Conservation (phyloP, 2,329 filamentous ascomycete species). For the Aspergillus spinulosporus region DNA sequence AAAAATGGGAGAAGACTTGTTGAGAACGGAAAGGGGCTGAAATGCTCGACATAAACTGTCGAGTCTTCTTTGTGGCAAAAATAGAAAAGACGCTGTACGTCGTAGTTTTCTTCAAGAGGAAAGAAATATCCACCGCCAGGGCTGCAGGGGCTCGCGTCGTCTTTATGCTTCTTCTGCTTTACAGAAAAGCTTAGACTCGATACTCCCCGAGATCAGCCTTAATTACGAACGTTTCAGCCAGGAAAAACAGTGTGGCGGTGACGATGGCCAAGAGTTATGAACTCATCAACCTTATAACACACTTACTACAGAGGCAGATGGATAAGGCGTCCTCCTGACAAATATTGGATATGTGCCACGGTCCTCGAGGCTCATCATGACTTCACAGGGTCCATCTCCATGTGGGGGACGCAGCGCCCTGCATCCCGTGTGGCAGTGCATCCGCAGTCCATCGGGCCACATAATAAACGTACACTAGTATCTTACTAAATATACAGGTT, state of each 20-base stretch:
- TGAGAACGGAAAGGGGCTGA: background rate
- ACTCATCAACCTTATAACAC: background rate
- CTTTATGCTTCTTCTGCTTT: background rate
- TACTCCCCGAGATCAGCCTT: background rate
- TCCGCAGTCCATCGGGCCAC: too few species aligned
- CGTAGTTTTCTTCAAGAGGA: too few species aligned
- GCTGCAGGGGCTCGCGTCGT: background rate
- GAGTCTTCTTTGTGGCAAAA: background rate
- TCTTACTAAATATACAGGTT: too few species aligned
- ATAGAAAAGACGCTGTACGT: too few species aligned
- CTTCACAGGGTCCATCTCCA: slow-evolving; percentile 1
- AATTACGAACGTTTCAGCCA: background rate
- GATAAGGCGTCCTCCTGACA: background rate
- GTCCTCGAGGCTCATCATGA: background rate
- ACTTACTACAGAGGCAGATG: too few species aligned
- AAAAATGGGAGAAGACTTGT: background rate
- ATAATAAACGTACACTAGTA: too few species aligned
- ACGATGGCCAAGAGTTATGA: slow-evolving; percentile 1
- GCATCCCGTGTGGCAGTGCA: background rate
- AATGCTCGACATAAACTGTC: background rate
- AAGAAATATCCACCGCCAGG: too few species aligned
- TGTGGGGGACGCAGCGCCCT: background rate
- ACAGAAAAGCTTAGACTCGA: background rate
- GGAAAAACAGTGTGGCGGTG: background rate
- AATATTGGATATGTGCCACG: background rate